Evolutionary conservation across 352 stramenopile genomes (phyloP), one percentile per base, ranked within the genome.

Genomic region (Albugo candida): DNA sequence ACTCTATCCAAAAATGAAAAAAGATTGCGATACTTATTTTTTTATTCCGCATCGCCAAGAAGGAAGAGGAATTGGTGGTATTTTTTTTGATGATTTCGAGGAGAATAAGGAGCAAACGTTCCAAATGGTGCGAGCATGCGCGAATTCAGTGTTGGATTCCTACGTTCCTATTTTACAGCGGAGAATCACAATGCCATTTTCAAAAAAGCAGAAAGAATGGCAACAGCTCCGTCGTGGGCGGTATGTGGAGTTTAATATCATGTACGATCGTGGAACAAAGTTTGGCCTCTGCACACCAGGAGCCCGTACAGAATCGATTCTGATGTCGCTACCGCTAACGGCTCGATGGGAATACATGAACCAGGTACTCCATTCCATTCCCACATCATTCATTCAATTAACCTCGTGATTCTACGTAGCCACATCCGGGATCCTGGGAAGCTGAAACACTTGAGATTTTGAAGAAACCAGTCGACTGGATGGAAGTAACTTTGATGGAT

Each of bases 201-300:
- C 87, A 20, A 48, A 96, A 55, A 55, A 95, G 61, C 71, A 99
- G 58, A 98, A 98, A 73, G 64, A 96, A 46, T 99, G 95, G 94
- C 94, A 99, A 72, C 86, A 97, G 58, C 83, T 99, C 14, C 81
- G 95, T 46, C 78, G 92, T 18, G 93, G 93, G 40, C 81, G 89
- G 54, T 98, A 99, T 69, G 92, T 97, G 8, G 95, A 99, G 72
- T 99, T 99, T 70, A 99, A 99, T 73, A 78, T 99, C 52, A 96
- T 99, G 56, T 98, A 98, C 63, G 95, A 99, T 66, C 76, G 94
- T 19, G 95, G 95, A 58, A 98, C 94, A 31, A 93, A 98, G 44
- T 99, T 99, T 58, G 95, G 95, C 5, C 70, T 99, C 11, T 89
- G 97, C 48, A 98, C 94, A 11, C 81, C 81, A 0, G 92, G 91